Conservation (phyloP, 345 rosid genomes). For the Camelina neglecta region DNA sequence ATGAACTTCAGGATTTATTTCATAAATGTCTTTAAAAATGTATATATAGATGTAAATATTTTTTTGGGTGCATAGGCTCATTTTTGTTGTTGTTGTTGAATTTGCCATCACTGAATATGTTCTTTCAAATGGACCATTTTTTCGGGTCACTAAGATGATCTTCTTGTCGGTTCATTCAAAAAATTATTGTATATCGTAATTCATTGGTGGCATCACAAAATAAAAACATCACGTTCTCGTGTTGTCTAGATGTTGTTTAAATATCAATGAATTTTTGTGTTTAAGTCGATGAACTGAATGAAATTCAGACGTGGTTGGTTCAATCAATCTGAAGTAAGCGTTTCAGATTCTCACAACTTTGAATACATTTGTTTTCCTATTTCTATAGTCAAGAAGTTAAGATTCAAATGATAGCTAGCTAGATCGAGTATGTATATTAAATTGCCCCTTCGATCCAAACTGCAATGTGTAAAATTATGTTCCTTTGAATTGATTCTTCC, state of each 20-base stretch:
- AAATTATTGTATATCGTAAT: neutral
- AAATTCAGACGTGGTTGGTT: neutral
- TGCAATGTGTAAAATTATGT: neutral
- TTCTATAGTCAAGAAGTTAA: neutral
- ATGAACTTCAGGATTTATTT: too few relatives aligned
- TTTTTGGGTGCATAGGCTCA: too few relatives aligned
- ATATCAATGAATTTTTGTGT: neutral
- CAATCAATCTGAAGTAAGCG: neutral
- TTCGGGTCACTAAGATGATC: constrained; percentile 9
- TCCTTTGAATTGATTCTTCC: constrained; percentile 27
- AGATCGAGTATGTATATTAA: too few relatives aligned
- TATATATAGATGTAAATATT: too few relatives aligned
- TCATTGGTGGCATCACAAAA: neutral
- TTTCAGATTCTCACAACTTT: neutral
- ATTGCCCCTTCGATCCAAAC: neutral
- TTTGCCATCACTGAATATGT: constrained; percentile 19
- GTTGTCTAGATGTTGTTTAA: neutral
- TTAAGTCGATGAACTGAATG: neutral
- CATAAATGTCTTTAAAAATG: too few relatives aligned
- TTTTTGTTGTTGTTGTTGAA: too few relatives aligned
- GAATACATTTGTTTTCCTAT: neutral
- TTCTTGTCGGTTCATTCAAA: constrained; percentile 19
- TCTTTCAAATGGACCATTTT: constrained; percentile 34
- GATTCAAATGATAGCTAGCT: neutral
- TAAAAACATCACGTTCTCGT: constrained; percentile 10